Percentiles rank a stretch among this genome's conserved stretches.
Conservation (phyloP, 352 stramenopile species). For the Blastocystis sp. region DNA sequence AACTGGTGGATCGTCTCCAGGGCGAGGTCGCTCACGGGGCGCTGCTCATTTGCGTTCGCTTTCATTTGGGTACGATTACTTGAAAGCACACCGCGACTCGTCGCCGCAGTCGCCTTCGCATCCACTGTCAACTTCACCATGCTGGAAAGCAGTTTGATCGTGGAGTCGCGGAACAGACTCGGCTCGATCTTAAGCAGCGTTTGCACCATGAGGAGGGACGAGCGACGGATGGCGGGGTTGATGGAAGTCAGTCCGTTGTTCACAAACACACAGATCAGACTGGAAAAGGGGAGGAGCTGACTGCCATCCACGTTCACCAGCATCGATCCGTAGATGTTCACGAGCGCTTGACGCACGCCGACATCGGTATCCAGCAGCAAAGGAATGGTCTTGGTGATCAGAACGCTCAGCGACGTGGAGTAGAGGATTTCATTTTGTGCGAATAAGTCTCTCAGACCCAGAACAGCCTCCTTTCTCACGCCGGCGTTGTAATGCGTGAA, state of each 20-base stretch:
- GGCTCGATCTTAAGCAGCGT: constrained; percentile 47
- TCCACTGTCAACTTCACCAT: constrained; percentile 51
- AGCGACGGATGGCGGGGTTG: constrained; percentile 39
- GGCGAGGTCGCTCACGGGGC: constrained; percentile 10
- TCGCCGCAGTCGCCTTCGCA: neutral
- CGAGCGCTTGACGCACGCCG: constrained; percentile 37
- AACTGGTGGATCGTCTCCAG: constrained; percentile 51
- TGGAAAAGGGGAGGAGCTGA: constrained; percentile 24
- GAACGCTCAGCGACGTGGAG: constrained; percentile 29
- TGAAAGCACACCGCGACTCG: constrained; percentile 25
- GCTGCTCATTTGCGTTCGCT: constrained; percentile 20
- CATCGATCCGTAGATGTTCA: constrained; percentile 24
- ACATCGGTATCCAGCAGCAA: constrained; percentile 41
- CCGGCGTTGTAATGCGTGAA: constrained; percentile 59
- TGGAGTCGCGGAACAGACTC: constrained; percentile 16
- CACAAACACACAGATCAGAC: constrained; percentile 44
- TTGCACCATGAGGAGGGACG: constrained; percentile 42
- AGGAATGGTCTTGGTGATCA: constrained; percentile 58
- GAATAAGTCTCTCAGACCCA: constrained; percentile 61
- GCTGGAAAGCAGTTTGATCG: constrained; percentile 14
- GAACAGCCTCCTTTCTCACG: constrained; percentile 40
- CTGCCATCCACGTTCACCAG: constrained; percentile 14
- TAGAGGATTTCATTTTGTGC: constrained; percentile 38
- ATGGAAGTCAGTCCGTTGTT: constrained; percentile 69
- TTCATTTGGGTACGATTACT: constrained; percentile 32